These are phyloP conservation scores for Aspergillus nidulans DNA, from an alignment of 495 filamentous ascomycete species.

Conservation along the genomic window DNA sequence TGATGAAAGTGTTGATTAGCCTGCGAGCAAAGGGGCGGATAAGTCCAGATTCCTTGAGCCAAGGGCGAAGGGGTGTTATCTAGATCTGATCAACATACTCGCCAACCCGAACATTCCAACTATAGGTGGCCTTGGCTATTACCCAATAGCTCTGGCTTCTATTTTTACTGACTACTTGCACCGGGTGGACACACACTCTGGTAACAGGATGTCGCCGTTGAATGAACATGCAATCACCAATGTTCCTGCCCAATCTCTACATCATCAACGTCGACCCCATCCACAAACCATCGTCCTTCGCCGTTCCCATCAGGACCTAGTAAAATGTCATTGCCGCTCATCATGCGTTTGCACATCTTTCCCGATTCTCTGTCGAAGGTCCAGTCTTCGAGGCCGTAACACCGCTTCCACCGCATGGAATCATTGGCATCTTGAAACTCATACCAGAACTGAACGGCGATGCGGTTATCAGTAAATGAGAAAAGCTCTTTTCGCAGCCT, in stretches of 20 bases:
- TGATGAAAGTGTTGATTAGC: background rate
- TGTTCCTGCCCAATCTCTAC: conserved; percentile 70
- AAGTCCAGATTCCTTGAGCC: conserved; percentile 6
- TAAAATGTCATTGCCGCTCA: conserved; percentile 86
- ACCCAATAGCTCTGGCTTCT: background rate
- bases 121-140: background rate
- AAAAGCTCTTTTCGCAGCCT: conserved; percentile 85
- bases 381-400: conserved; percentile 91
- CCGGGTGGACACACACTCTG: background rate
- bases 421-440: conserved; percentile 71
- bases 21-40: conserved; percentile 6
- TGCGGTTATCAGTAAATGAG: conserved; percentile 49
- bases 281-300: conserved; percentile 55
- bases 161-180: background rate
- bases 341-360: conserved; percentile 80
- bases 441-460: conserved; percentile 92
- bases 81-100: conserved; percentile 1
- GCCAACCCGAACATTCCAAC: conserved; percentile 7
- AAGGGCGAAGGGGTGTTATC: conserved; percentile 16
- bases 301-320: conserved; percentile 49
- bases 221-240: conserved; percentile 64
- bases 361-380: conserved; percentile 70
- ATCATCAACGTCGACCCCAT: conserved; percentile 66
- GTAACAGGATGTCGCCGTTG: background rate
- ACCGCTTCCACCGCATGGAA: conserved; percentile 75